A percentile compares a stretch with the other conserved stretches of the same genome.
These are phyloP conservation scores for Cocos nucifera DNA, from an alignment of 176 grass and related monocot genomes.

Conservation along the genomic window DNA sequence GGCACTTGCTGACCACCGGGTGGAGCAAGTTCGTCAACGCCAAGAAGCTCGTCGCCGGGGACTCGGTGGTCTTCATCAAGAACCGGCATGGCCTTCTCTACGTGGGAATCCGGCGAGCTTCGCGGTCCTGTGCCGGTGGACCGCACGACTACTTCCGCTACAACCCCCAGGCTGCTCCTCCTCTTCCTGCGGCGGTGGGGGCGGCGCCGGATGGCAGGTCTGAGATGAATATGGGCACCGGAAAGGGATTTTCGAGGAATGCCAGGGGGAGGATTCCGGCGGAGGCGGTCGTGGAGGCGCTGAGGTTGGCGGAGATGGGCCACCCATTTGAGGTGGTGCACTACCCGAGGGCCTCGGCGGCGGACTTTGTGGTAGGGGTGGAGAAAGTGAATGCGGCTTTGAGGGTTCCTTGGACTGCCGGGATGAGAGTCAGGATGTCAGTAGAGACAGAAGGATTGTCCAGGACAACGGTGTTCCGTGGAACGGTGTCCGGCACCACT, in stretches of 20 bases:
- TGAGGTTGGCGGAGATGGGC: conserved; percentile 27
- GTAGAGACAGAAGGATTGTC: conserved; percentile 34
- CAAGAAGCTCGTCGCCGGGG: no score
- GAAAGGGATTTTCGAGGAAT: conserved; percentile 3
- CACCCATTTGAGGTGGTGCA: conserved; percentile 39
- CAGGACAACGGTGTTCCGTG: conserved; percentile 25
- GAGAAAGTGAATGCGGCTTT: conserved; percentile 33
- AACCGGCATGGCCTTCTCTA: no score
- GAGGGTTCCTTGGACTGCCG: conserved; percentile 2
- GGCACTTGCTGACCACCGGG: no score
- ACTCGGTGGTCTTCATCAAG: no score
- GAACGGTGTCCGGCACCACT: conserved; percentile 16
- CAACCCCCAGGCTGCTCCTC: no score
- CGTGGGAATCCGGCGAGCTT: no score
- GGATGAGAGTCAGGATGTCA: conserved; percentile 39
- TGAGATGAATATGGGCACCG: no score
- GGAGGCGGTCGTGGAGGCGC: conserved; percentile 33
- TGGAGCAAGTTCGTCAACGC: no score
- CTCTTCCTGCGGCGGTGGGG: no score
- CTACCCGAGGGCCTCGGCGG: conserved; percentile 35
- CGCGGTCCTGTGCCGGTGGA: background rate
- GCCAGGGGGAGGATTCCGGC: conserved; percentile 28
- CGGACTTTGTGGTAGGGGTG: conserved; percentile 52
- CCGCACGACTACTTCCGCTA: no score
- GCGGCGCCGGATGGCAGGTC: no score